Evolutionary conservation across 495 filamentous ascomycete genomes (phyloP).

Genomic region (Xanthoparmelia taractica): DNA sequence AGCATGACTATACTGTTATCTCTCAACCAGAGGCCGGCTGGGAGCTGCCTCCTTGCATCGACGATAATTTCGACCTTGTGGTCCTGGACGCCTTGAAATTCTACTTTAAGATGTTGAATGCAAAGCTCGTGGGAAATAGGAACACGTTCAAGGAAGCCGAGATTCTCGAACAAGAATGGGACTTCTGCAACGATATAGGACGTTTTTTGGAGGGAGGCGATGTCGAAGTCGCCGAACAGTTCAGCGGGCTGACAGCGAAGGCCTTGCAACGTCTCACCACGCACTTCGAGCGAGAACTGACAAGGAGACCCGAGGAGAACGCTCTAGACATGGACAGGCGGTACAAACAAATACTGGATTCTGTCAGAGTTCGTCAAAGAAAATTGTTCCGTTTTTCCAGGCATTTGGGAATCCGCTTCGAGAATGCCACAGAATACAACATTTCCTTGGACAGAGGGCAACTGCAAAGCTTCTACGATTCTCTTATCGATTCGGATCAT

Average conservation of each 20-base stretch:
- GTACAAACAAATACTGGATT: constrained; percentile 91
- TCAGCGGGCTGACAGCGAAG: constrained; percentile 87
- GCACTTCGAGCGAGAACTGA: constrained; percentile 87
- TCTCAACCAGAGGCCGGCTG: constrained; percentile 85
- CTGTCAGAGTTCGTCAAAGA: constrained; percentile 87
- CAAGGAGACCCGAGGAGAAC: constrained; percentile 71
- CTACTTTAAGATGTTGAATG: constrained; percentile 95
- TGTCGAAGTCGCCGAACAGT: constrained; percentile 97
- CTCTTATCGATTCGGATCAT: constrained; percentile 77
- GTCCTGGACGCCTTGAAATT: constrained; percentile 92
- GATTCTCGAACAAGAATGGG: constrained; percentile 95
- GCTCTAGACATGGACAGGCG: constrained; percentile 87
- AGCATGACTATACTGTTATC: constrained; percentile 75
- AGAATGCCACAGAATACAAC: constrained; percentile 92
- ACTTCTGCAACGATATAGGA: constrained; percentile 87
- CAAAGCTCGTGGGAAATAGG: constrained; percentile 94
- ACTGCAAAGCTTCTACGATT: constrained; percentile 66
- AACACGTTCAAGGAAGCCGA: constrained; percentile 99
- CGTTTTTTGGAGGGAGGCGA: constrained; percentile 83
- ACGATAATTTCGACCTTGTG: constrained; percentile 93
- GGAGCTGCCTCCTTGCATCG: constrained; percentile 92
- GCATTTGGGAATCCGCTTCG: constrained; percentile 83
- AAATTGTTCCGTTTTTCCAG: constrained; percentile 80
- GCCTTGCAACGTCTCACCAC: constrained; percentile 77
- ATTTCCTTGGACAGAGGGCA: constrained; percentile 58